Evolutionary conservation across 139 green algal genomes (phyloP), one percentile per base, ranked within the genome.

Genomic region (Coelastrella sp.): DNA sequence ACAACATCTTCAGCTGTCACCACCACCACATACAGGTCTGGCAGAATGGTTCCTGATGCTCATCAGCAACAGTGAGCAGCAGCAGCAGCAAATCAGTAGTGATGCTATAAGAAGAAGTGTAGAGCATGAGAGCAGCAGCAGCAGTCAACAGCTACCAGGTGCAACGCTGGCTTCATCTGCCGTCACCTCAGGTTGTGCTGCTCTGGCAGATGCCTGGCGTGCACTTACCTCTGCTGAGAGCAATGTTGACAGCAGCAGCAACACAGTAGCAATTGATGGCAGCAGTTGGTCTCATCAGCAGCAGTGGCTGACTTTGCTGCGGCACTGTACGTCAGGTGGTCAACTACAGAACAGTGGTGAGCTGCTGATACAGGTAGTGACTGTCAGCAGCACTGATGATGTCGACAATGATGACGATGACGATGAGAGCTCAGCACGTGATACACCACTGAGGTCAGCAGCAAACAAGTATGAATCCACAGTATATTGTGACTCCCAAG

Each of bases 1-100:
- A 34, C 30, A 35, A 15, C 53, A 62, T 9, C 25, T 83, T 32
- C 4, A 53, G 27, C 71, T 79, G 9, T 6, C 5, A 21, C 45
- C 45, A 30, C 71, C 71, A 17, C 27, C 32, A 30, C 71, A 64
- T 27, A 79, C 71, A 15, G 71, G 71, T 9, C 27, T 79, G 45
- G 71, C 71, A 37, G 71, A 79, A 23, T 79, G 71, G 71, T 64
- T 45, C 13, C 71, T 79, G 11, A n/a, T n/a, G n/a, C n/a, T 41
- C 41, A 9, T 53, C 63, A 45, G 27, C 63, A 38, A 37, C 40
- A 78, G 69, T 25, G 27, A 41, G 30, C 25, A 23, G 4, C n/a
- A 50, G 37, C 69, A 78, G 69, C 69, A 78, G 69, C 69, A 78
- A 23, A 25, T 40, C 40, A 78, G 41, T 32, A 25, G 8, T 6